Base-by-base conservation (phyloP, 805 yeast genomes). In the Candida chauliodis region DNA sequence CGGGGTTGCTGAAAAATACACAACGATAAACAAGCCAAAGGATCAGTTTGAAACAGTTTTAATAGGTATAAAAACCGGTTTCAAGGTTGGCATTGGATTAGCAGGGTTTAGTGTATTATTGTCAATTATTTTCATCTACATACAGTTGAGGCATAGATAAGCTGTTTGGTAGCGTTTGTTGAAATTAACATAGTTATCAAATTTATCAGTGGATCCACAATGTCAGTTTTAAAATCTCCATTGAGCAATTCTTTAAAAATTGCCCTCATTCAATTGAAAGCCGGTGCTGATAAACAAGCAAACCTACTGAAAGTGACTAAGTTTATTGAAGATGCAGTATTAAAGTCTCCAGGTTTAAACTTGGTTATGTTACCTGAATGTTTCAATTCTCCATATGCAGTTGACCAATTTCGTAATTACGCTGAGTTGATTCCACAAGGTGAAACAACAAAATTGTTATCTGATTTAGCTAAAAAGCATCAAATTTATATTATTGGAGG, bases 331-430 rank as follows among this genome's bases (percentile, higher is more conserved):
- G 76, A 74, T 40, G 97, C 98, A 1, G 60, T 63, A 8, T 37
- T 45, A 1, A 51, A 53, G 16, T 55, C 71, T 17, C 56, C 53
- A 27, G 53, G 52, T 37, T 44, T 81, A 29, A 84, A 90, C 51
- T 67, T 91, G 29, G 76, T 93, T 8, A 87, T 93, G 47, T 67
- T 93, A 22, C 99, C 99, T 7, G 98, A 93, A 64, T 89, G 96
- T 65, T 91, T 90, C 76, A 93, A 91, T 59, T 86, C 96, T 1
- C 98, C 98, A 2, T 93, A 93, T 56, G 78, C 95, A 0, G 95
- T 88, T 20, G 76, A 77, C 42, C 83, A 90, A 45, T 93, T 93
- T 61, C 77, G 84, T 5, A 80, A 86, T 42, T 91, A 93, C 56
- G 90, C 96, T 3, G 99, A 93, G 59, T 50, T 59, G n/a, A 84